Evolutionary conservation across 345 rosid genomes (phyloP).

Genomic region (Camelina neglecta): DNA sequence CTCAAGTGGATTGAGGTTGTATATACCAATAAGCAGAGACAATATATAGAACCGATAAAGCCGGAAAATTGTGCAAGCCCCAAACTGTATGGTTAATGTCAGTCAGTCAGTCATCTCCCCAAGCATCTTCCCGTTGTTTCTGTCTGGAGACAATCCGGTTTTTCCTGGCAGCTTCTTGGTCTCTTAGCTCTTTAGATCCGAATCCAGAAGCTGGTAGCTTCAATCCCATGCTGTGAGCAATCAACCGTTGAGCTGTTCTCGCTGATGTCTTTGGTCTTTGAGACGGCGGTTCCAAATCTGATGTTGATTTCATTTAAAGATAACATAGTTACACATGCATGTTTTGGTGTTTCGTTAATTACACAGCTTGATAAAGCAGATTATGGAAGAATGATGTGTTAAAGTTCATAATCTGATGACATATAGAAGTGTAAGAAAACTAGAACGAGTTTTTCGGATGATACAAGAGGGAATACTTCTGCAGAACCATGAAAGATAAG

Average conservation of each 20-base stretch:
- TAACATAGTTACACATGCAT: conserved; percentile 5
- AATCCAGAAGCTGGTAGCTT: conserved; percentile 65
- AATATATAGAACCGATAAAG: conserved; percentile 16
- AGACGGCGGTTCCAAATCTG: conserved; percentile 91
- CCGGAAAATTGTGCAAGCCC: conserved; percentile 2
- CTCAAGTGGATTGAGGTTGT: conserved; percentile 22
- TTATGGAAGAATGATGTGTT: not conserved
- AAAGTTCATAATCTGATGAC: conserved; percentile 10
- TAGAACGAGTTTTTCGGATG: not conserved
- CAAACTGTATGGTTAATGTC: not conserved
- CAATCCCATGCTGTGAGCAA: conserved; percentile 92
- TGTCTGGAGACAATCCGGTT: conserved; percentile 77
- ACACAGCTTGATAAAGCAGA: conserved; percentile 2
- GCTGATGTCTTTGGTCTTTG: conserved; percentile 90
- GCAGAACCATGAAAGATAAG: not conserved
- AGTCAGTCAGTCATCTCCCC: conserved; percentile 70
- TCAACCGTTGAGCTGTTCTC: conserved; percentile 88
- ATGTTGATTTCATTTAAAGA: conserved; percentile 15
- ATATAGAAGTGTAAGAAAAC: not conserved
- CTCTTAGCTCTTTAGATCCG: conserved; percentile 68
- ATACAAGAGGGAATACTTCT: not conserved
- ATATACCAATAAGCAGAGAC: conserved; percentile 18
- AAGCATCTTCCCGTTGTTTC: conserved; percentile 80
- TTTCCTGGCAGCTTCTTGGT: conserved; percentile 87
- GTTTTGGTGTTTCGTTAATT: not conserved